Percentiles rank a stretch among this genome's conserved stretches.
phyloP scores from a whole-genome alignment of 1,284 basidiomycete species.

The Trametes versicolor region DNA sequence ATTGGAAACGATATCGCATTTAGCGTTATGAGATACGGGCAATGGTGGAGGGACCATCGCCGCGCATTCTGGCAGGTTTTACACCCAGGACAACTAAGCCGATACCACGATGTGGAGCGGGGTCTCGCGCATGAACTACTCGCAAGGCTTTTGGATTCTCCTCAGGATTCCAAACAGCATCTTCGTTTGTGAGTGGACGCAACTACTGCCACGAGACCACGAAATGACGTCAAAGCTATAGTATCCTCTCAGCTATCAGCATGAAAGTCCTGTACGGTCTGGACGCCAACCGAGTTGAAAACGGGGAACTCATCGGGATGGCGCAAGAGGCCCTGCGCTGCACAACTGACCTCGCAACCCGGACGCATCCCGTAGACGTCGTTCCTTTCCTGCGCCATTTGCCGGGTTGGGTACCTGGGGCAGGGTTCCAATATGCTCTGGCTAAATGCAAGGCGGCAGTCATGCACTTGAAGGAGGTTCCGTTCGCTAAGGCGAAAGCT shows the following conservation, averaged over 20 bases:
- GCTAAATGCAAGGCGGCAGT: not conserved
- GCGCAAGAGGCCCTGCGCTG: constrained; percentile 8
- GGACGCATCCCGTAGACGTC: constrained; percentile 23
- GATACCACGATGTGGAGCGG: constrained; percentile 10
- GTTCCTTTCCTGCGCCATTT: constrained; percentile 27
- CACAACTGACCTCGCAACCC: not conserved
- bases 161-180: not conserved
- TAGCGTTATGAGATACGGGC: constrained; percentile 15
- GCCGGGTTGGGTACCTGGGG: constrained; percentile 28
- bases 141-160: not conserved
- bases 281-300: constrained; percentile 1
- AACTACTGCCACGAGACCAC: not conserved
- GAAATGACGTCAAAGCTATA: not conserved
- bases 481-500: not conserved
- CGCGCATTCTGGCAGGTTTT: constrained; percentile 27
- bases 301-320: constrained; percentile 15
- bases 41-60: constrained; percentile 21
- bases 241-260: constrained; percentile 7
- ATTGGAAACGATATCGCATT: constrained; percentile 14
- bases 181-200: not conserved
- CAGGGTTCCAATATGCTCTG: not conserved
- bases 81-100: not conserved
- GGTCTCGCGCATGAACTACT: constrained; percentile 7
- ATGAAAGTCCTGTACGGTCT: constrained; percentile 29
- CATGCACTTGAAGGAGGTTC: not conserved